phyloP scores from a whole-genome alignment of 495 filamentous ascomycete genomes.

The Penicillium simplicissimum region DNA sequence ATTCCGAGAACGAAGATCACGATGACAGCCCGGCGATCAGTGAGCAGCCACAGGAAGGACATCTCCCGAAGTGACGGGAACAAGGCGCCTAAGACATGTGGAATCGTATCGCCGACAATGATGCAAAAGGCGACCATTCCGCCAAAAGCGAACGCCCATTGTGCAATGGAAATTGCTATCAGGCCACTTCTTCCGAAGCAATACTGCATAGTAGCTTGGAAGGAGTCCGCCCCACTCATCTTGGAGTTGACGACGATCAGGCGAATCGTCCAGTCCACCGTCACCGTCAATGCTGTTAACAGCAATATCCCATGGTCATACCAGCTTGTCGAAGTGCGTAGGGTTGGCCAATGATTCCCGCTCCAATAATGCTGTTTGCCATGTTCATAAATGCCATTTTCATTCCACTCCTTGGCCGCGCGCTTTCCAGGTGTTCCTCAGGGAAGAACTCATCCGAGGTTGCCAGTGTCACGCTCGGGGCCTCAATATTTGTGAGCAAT shows the following conservation, averaged over 20 bases:
- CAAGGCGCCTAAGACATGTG: conserved; percentile 78
- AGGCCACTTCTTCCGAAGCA: conserved; percentile 89
- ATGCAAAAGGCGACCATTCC: conserved; percentile 98
- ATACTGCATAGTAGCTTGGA: conserved; percentile 91
- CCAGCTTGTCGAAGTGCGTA: conserved; percentile 94
- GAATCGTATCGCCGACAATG: conserved; percentile 94
- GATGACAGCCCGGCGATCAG: conserved; percentile 79
- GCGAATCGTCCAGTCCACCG: conserved; percentile 94
- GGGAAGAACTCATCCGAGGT: conserved; percentile 58
- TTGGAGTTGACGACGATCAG: conserved; percentile 96
- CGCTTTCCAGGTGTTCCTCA: conserved; percentile 60
- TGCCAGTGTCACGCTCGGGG: conserved; percentile 83
- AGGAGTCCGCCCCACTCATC: conserved; percentile 84
- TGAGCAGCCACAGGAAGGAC: conserved; percentile 77
- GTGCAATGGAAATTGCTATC: conserved; percentile 83
- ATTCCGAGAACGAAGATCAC: conserved; percentile 76
- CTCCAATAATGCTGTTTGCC: conserved; percentile 97
- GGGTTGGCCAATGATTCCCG: conserved; percentile 95
- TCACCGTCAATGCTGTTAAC: conserved; percentile 74
- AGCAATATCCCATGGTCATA: conserved; percentile 72
- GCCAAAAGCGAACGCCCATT: conserved; percentile 98
- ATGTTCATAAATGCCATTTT: conserved; percentile 93
- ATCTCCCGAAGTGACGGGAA: conserved; percentile 75
- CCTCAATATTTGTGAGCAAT: conserved; percentile 82
- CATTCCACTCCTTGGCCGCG: conserved; percentile 66